Conservation (phyloP, 805 yeast species). For the Ogataea thermomethanolica region DNA sequence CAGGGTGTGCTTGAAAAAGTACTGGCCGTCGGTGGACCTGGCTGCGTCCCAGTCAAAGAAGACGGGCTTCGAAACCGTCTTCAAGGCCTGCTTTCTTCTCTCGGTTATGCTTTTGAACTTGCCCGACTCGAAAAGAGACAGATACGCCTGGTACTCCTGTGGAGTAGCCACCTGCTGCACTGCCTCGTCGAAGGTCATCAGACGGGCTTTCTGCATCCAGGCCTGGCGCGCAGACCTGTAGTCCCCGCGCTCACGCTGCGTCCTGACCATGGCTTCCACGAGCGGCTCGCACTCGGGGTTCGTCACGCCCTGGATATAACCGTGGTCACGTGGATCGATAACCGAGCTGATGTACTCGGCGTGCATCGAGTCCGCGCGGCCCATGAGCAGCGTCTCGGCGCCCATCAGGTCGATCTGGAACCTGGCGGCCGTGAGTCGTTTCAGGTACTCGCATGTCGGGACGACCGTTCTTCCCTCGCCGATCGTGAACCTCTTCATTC, state of each 20-base stretch:
- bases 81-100: constrained; percentile 17
- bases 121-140: constrained; percentile 10
- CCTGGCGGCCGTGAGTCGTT: constrained; percentile 53
- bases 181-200: constrained; percentile 53
- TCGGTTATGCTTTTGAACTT: constrained; percentile 24
- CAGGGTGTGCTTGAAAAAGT: constrained; percentile 46
- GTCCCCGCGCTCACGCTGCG: constrained; percentile 38
- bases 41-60: constrained; percentile 61
- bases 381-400: constrained; percentile 52
- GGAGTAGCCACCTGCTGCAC: constrained; percentile 34
- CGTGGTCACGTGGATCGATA: constrained; percentile 57
- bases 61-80: constrained; percentile 33
- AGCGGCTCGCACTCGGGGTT: constrained; percentile 38
- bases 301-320: constrained; percentile 49
- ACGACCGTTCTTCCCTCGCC: constrained; percentile 60
- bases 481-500: constrained; percentile 66
- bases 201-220: constrained; percentile 43
- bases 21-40: constrained; percentile 56
- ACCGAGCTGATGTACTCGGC: constrained; percentile 49
- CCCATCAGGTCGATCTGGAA: constrained; percentile 66
- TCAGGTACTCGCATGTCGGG: constrained; percentile 56
- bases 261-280: constrained; percentile 41
- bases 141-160: constrained; percentile 16
- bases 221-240: constrained; percentile 38
- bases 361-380: constrained; percentile 58